These are phyloP conservation scores for Populus trichocarpa DNA, from an alignment of 441 rosid genomes.

Conservation along the genomic window DNA sequence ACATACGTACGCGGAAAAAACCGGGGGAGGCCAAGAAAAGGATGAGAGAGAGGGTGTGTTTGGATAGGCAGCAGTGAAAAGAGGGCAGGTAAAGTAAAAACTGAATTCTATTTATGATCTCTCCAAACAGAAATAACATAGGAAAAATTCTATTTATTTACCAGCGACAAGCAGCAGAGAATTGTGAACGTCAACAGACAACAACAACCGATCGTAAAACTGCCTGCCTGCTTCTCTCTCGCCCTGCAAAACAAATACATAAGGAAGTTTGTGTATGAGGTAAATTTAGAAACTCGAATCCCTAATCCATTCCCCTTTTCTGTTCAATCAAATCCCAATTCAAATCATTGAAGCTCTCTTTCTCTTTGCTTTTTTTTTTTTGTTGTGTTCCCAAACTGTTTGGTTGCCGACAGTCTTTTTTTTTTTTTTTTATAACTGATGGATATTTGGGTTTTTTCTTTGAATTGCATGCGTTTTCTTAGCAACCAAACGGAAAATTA, in stretches of 20 bases:
- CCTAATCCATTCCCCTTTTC: neutral
- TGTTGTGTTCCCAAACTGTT: neutral
- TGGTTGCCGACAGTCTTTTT: neutral
- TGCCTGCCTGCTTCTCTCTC: neutral
- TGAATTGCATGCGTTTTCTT: neutral
- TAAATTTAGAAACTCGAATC: slow-evolving; percentile 7
- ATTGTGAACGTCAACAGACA: neutral
- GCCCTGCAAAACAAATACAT: neutral
- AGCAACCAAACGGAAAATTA: neutral
- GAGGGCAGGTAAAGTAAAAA: neutral
- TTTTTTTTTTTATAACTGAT: no score
- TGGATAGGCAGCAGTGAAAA: neutral
- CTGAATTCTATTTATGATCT: neutral
- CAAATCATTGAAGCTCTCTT: neutral
- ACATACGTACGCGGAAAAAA: neutral
- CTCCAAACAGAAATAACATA: neutral
- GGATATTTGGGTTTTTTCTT: neutral
- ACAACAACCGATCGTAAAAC: neutral
- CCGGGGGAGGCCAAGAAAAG: neutral
- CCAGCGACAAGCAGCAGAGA: neutral
- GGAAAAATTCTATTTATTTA: neutral
- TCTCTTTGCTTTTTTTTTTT: neutral
- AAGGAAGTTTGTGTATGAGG: neutral
- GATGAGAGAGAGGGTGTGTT: neutral
- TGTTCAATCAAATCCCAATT: neutral